Conservation (phyloP, 2,329 filamentous ascomycete genomes). For the Aspergillus novoparasiticus region DNA sequence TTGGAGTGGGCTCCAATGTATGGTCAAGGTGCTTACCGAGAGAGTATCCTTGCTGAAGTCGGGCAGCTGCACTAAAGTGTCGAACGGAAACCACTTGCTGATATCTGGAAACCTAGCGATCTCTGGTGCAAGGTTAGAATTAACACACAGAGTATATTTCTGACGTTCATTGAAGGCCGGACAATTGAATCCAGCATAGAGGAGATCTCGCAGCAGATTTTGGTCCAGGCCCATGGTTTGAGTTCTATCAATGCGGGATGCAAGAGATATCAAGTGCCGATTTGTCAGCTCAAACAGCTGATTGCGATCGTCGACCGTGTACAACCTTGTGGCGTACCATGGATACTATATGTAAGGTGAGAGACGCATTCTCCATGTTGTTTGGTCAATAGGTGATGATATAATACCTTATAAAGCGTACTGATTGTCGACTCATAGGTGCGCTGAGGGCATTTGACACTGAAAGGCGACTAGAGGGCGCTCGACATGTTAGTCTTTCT, state of each 20-base stretch:
- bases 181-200: slow-evolving; percentile 44
- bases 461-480: slow-evolving; percentile 49
- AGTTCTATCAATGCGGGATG: slow-evolving; percentile 59
- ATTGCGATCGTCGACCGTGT: slow-evolving; percentile 52
- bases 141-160: slow-evolving; percentile 38
- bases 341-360: slow-evolving; percentile 46
- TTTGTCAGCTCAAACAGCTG: slow-evolving; percentile 45
- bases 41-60: slow-evolving; percentile 24
- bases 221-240: slow-evolving; percentile 42
- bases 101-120: slow-evolving; percentile 27
- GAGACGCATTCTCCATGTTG: slow-evolving; percentile 2
- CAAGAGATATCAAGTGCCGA: slow-evolving; percentile 69
- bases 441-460: slow-evolving; percentile 53
- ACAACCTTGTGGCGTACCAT: slow-evolving; percentile 49
- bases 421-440: slow-evolving; percentile 56
- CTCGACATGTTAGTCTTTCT: slow-evolving; percentile 1
- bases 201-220: slow-evolving; percentile 41
- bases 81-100: slow-evolving; percentile 44
- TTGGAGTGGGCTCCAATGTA: not conserved
- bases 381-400: not conserved
- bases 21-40: slow-evolving; percentile 27
- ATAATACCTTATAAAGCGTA: slow-evolving; percentile 52
- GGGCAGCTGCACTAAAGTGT: slow-evolving; percentile 34
- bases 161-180: slow-evolving; percentile 49
- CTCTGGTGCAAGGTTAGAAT: slow-evolving; percentile 27